phyloP scores from a whole-genome alignment of 768 basidiomycete genomes.

The Lactarius vividus region DNA sequence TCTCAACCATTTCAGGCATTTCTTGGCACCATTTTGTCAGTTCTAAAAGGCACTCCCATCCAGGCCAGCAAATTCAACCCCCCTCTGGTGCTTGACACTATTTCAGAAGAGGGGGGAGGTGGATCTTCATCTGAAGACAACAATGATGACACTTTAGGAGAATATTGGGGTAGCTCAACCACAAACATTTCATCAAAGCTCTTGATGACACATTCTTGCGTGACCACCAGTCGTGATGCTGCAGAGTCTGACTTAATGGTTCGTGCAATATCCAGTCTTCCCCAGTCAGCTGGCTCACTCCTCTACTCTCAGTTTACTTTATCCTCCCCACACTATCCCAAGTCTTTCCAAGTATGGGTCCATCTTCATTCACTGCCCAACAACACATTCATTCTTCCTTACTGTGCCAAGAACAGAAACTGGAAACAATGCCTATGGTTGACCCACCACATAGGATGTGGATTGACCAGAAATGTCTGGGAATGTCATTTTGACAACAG shows the following conservation, averaged over 20 bases:
- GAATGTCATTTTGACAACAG: not conserved
- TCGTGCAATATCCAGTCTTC: not conserved
- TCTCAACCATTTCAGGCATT: too few species aligned
- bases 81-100: too few species aligned
- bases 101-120: too few species aligned
- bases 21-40: too few species aligned
- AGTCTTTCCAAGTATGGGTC: not conserved
- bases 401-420: not conserved
- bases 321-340: not conserved
- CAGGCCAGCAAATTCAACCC: too few species aligned
- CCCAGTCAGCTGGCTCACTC: not conserved
- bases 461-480: constrained; percentile 6
- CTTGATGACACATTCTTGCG: not conserved
- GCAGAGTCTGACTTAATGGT: too few species aligned
- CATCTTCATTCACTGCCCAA: not conserved
- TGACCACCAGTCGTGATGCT: too few species aligned
- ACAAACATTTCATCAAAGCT: too few species aligned
- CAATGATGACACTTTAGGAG: too few species aligned
- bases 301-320: not conserved
- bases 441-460: not conserved
- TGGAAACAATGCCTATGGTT: not conserved
- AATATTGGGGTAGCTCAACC: too few species aligned
- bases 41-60: too few species aligned
- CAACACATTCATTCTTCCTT: not conserved
- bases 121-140: too few species aligned